These are phyloP conservation scores for Pyrus communis DNA, from an alignment of 306 rosid species.

Conservation along the genomic window DNA sequence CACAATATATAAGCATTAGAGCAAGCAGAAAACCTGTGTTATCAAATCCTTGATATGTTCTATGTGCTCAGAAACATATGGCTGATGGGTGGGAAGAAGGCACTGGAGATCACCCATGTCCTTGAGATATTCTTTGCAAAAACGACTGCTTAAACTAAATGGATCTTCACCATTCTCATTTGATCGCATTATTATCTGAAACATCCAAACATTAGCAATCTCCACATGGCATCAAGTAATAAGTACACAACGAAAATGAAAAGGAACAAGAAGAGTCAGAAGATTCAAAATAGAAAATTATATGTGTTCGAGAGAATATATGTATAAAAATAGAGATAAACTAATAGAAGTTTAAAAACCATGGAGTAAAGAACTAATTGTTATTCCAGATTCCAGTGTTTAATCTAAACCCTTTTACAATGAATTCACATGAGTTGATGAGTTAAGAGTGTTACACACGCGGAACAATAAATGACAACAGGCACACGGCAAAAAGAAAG, in stretches of 20 bases:
- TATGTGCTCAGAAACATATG: constrained; percentile 87
- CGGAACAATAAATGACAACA: neutral
- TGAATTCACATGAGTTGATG: neutral
- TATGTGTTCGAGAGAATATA: neutral
- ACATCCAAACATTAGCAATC: constrained; percentile 24
- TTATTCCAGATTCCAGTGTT: no score
- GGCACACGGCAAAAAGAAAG: neutral
- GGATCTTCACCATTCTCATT: constrained; percentile 84
- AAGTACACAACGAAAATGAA: neutral
- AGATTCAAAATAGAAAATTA: neutral
- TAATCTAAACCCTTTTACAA: no score
- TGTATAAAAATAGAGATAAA: no score
- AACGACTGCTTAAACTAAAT: constrained; percentile 54
- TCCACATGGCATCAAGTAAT: neutral
- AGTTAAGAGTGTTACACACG: neutral
- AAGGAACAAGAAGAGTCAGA: neutral
- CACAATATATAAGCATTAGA: neutral
- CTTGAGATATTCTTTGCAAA: constrained; percentile 67
- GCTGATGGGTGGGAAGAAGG: constrained; percentile 69
- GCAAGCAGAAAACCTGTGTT: constrained; percentile 41
- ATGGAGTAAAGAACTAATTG: no score
- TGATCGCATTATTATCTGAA: constrained; percentile 80
- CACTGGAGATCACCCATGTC: constrained; percentile 87
- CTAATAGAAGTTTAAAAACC: no score
- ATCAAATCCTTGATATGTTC: constrained; percentile 79